Evolutionary conservation across 805 yeast species (phyloP), one percentile per base, ranked within the genome.

Genomic region (Wickerhamiella parazyma): DNA sequence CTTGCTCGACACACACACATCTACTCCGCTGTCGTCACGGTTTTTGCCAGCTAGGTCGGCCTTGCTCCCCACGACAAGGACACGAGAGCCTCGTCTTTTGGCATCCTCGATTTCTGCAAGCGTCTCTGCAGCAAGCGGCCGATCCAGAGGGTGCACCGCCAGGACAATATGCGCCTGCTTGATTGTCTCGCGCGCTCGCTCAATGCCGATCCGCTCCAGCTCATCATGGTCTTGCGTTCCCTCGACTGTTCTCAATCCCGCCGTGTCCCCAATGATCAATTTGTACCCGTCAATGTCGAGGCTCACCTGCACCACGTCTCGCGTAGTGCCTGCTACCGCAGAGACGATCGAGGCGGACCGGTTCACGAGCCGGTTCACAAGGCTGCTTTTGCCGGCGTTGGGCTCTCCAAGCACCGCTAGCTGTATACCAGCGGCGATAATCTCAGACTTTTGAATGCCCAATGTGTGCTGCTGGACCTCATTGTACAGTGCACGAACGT

Each of bases 321-420:
- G 69, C 0, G 98, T 91, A 0, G 98, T 91, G 0, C 98, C 98
- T 1, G 94, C 94, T 4, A 82, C 73, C 31, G 76, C 76, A 56
- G 95, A 84, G 1, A 91, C 97, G 31, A 91, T 85, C 0, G 95
- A 93, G 14, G 85, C 80, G 18, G 86, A 93, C 18, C 80, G 73
- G 46, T 77, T 70, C 0, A 87, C 84, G 6, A 91, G 59, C n/a
- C 63, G 55, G 55, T 91, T 91, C 41, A 91, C 60, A 9, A 91
- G 62, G 1, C 95, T 83, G 3, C 95, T 86, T 57, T 91, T 91
- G 0, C 98, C 98, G 1, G 95, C 95, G 60, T 91, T 91, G 1
- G 98, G 95, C 6, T 94, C 91, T 0, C 98, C 98, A 11, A 87
- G 50, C 8, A 91, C 63, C 0, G 79, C 75, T 20, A 87, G 54